These are phyloP conservation scores for Pythium plurisporium DNA, from an alignment of 352 stramenopile species.

Conservation along the genomic window DNA sequence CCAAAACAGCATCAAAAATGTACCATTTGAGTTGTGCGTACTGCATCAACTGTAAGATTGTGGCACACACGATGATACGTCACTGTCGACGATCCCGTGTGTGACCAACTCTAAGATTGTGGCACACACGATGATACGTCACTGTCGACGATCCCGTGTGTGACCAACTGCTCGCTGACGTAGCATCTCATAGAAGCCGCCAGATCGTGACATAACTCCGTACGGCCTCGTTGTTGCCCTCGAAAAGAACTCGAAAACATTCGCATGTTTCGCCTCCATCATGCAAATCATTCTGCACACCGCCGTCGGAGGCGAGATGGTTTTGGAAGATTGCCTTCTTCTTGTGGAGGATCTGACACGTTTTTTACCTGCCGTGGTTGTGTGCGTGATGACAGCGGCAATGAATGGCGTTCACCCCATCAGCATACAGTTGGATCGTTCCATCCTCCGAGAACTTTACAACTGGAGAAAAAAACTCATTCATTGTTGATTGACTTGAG, in stretches of 20 bases:
- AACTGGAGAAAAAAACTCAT: no score
- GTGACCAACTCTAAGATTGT: no score
- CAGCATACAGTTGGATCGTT: not conserved
- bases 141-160: no score
- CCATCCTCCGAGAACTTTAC: not conserved
- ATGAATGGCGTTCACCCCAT: not conserved
- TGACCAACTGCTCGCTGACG: no score
- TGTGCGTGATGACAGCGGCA: not conserved
- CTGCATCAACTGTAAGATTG: not conserved
- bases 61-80: no score
- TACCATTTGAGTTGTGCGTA: no score
- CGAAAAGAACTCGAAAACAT: not conserved
- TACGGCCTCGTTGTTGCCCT: not conserved
- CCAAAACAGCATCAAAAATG: no score
- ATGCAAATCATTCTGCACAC: not conserved
- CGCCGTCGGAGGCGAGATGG: not conserved
- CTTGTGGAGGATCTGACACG: not conserved
- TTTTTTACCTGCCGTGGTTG: not conserved
- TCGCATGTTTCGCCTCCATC: not conserved
- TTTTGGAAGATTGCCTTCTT: not conserved
- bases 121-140: no score
- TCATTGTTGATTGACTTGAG: no score
- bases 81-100: no score
- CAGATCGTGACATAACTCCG: conserved; percentile 5
- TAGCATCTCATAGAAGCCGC: not conserved